Evolutionary conservation across 2,329 filamentous ascomycete species (phyloP).

Genomic region (Penicillium italicum): DNA sequence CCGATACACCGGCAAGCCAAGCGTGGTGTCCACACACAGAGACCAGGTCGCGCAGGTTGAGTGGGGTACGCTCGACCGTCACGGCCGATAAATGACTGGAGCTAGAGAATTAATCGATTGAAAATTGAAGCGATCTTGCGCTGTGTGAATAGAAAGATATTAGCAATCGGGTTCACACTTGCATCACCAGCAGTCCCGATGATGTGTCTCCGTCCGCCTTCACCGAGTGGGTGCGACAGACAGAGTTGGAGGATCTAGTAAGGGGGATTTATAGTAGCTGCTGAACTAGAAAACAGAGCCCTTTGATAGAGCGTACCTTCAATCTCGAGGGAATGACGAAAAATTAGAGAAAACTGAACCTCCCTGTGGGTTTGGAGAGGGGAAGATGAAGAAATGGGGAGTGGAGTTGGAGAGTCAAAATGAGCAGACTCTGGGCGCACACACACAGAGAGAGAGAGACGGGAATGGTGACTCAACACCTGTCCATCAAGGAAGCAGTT

Average conservation of each 20-base stretch:
- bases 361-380: slow-evolving; percentile 15
- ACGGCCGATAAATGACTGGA: slow-evolving; percentile 1
- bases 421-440: slow-evolving; percentile 9
- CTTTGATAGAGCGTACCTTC: slow-evolving; percentile 28
- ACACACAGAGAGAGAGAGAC: not conserved
- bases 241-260: not conserved
- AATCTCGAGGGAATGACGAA: slow-evolving; percentile 33
- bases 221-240: slow-evolving; percentile 7
- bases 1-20: slow-evolving; percentile 16
- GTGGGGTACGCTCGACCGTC: slow-evolving; percentile 7
- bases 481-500: slow-evolving; percentile 20
- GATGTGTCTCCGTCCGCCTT: slow-evolving; percentile 16
- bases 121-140: slow-evolving; percentile 20
- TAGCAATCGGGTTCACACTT: slow-evolving; percentile 17
- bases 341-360: slow-evolving; percentile 20
- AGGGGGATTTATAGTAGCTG: not conserved
- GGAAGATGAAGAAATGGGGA: slow-evolving; percentile 16
- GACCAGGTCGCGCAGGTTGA: slow-evolving; percentile 13
- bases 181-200: slow-evolving; percentile 21
- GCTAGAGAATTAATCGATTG: slow-evolving; percentile 1
- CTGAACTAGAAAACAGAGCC: not conserved
- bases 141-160: slow-evolving; percentile 14
- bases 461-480: slow-evolving; percentile 19
- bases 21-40: slow-evolving; percentile 20
- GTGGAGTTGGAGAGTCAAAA: slow-evolving; percentile 15